These are phyloP conservation scores for Heimioporus punctisporus DNA, from an alignment of 1,284 basidiomycete species.

Conservation along the genomic window DNA sequence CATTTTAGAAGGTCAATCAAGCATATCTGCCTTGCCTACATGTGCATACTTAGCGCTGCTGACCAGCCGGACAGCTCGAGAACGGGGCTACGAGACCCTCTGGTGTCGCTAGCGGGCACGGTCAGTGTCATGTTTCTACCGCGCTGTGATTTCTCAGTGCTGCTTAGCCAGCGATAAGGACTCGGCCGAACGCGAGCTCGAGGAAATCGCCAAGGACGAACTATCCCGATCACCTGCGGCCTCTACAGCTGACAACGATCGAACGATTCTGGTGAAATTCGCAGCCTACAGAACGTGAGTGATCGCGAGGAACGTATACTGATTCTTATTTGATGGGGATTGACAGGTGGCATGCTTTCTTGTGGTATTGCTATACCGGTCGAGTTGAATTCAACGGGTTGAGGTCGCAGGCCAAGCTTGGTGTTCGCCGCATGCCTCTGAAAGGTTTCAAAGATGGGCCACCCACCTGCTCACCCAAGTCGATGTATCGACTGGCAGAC, in stretches of 20 bases:
- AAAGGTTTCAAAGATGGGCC: slow-evolving; percentile 2
- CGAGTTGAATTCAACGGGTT: slow-evolving; percentile 19
- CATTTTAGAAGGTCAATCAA: neutral
- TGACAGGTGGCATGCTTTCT: slow-evolving; percentile 29
- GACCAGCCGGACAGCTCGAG: slow-evolving; percentile 10
- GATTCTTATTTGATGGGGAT: neutral
- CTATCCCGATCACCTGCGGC: neutral
- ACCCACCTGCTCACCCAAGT: slow-evolving; percentile 32
- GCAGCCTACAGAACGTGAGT: slow-evolving; percentile 31
- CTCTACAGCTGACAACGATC: slow-evolving; percentile 2
- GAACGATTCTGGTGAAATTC: slow-evolving; percentile 13
- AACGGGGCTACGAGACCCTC: neutral
- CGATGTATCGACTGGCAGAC: slow-evolving; percentile 1
- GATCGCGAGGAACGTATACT: neutral
- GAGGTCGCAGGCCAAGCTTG: slow-evolving; percentile 11
- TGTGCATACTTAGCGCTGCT: neutral
- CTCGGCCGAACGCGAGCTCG: neutral
- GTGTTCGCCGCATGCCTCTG: neutral
- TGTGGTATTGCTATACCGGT: slow-evolving; percentile 35
- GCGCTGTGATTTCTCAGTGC: slow-evolving; percentile 9
- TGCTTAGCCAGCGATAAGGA: slow-evolving; percentile 6
- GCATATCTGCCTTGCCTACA: neutral
- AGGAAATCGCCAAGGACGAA: slow-evolving; percentile 8
- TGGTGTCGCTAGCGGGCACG: too few relatives aligned
- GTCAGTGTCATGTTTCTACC: slow-evolving; percentile 1